These are phyloP conservation scores for Citrus mangshanensis DNA, from an alignment of 345 rosid species.

Conservation along the genomic window DNA sequence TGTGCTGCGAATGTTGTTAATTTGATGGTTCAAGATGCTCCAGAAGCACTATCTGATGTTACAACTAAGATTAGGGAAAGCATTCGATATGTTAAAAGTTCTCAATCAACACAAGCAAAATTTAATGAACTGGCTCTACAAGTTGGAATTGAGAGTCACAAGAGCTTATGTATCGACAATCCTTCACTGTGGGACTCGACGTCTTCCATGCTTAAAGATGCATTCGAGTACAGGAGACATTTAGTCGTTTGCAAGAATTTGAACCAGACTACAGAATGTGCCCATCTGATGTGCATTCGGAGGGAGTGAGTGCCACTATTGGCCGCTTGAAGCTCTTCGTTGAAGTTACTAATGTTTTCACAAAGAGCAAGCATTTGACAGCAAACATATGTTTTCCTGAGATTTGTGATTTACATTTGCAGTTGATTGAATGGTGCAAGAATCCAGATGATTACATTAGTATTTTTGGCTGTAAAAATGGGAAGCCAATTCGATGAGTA, in stretches of 20 bases:
- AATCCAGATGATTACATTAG: conserved; percentile 54
- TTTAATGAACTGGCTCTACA: conserved; percentile 40
- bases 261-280: conserved; percentile 34
- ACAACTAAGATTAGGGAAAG: conserved; percentile 52
- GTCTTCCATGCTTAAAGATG: conserved; percentile 60
- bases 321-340: conserved; percentile 59
- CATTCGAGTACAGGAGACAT: conserved; percentile 44
- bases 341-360: conserved; percentile 49
- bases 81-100: conserved; percentile 44
- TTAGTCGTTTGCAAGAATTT: conserved; percentile 43
- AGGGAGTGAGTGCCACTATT: conserved; percentile 34
- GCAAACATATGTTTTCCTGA: conserved; percentile 65
- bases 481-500: conserved; percentile 61
- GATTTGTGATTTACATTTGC: conserved; percentile 62
- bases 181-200: conserved; percentile 62
- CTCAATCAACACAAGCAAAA: conserved; percentile 35
- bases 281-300: conserved; percentile 71
- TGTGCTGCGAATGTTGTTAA: conserved; percentile 57
- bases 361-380: conserved; percentile 44
- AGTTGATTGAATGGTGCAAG: conserved; percentile 71
- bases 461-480: conserved; percentile 54
- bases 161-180: conserved; percentile 49
- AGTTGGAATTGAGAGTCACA: conserved; percentile 40
- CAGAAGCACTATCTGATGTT: conserved; percentile 45
- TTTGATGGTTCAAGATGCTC: conserved; percentile 54